Conservation (phyloP, 2,329 filamentous ascomycete genomes). For the Aspergillus niger region DNA sequence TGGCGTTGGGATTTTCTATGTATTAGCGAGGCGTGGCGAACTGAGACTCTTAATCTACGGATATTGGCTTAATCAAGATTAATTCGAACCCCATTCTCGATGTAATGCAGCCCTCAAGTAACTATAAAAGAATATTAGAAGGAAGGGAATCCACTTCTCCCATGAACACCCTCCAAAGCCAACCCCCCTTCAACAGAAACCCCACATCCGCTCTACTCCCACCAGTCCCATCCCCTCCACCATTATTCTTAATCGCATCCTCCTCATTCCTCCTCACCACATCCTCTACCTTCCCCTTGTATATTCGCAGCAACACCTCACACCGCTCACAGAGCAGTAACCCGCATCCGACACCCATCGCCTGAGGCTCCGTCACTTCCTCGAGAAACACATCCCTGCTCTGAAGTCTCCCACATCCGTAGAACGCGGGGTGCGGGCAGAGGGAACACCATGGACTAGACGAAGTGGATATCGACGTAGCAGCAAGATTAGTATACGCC, state of each 20-base stretch:
- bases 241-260: background rate
- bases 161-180: slow-evolving; percentile 16
- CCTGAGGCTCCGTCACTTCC: background rate
- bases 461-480: too few relatives aligned
- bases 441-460: slow-evolving; percentile 42
- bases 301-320: slow-evolving; percentile 18
- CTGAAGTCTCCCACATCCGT: slow-evolving; percentile 33
- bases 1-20: background rate
- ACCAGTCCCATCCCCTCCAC: slow-evolving; percentile 8
- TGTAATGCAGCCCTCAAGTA: too few relatives aligned
- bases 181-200: slow-evolving; percentile 26
- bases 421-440: slow-evolving; percentile 43
- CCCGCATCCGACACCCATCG: slow-evolving; percentile 28
- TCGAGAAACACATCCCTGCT: slow-evolving; percentile 14
- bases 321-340: slow-evolving; percentile 34
- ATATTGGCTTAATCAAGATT: background rate
- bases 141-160: background rate
- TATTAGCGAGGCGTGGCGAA: slow-evolving; percentile 2
- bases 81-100: too few relatives aligned
- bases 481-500: slow-evolving; percentile 26
- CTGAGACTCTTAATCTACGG: background rate
- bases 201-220: slow-evolving; percentile 30
- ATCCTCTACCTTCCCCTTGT: slow-evolving; percentile 22
- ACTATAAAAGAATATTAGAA: background rate
- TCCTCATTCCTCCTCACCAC: slow-evolving; percentile 21